phyloP scores from a whole-genome alignment of 169 alveolate species.

The Eimeria brunetti region DNA sequence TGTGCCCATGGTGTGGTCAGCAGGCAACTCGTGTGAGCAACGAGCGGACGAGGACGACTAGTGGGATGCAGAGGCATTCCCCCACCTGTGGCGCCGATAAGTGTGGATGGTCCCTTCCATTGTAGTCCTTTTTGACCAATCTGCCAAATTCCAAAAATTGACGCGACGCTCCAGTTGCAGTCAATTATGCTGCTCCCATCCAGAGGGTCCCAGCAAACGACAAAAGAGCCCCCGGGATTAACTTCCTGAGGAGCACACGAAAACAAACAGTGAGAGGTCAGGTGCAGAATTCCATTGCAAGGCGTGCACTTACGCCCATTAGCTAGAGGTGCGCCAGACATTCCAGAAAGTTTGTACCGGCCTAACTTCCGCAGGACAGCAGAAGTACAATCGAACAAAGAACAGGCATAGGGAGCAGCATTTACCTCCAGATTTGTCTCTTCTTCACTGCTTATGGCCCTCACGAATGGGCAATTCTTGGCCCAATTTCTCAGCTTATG shows the following conservation, averaged over 20 bases:
- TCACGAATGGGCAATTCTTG: constrained; percentile 21
- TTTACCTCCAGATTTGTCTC: constrained; percentile 67
- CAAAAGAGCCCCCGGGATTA: constrained; percentile 84
- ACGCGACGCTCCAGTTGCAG: constrained; percentile 91
- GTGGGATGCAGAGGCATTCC: not conserved
- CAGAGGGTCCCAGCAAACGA: constrained; percentile 92
- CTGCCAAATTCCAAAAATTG: constrained; percentile 92
- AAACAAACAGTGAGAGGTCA: not conserved
- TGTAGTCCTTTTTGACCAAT: constrained; percentile 82
- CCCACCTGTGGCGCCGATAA: constrained; percentile 79
- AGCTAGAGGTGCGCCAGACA: not conserved
- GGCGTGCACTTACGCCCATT: not conserved
- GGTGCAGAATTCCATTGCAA: not conserved
- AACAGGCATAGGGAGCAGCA: not conserved
- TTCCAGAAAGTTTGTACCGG: not conserved
- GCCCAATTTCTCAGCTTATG: constrained; percentile 58
- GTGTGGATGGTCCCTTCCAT: constrained; percentile 78
- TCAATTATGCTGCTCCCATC: constrained; percentile 93
- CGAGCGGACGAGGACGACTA: not conserved
- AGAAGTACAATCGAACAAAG: not conserved
- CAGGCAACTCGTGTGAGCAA: not conserved
- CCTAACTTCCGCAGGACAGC: not conserved
- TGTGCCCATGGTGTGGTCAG: not conserved
- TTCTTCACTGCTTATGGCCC: constrained; percentile 80
- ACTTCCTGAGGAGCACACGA: constrained; percentile 56